Conservation (phyloP, 768 basidiomycete genomes). For the Phanerochaete carnosa region DNA sequence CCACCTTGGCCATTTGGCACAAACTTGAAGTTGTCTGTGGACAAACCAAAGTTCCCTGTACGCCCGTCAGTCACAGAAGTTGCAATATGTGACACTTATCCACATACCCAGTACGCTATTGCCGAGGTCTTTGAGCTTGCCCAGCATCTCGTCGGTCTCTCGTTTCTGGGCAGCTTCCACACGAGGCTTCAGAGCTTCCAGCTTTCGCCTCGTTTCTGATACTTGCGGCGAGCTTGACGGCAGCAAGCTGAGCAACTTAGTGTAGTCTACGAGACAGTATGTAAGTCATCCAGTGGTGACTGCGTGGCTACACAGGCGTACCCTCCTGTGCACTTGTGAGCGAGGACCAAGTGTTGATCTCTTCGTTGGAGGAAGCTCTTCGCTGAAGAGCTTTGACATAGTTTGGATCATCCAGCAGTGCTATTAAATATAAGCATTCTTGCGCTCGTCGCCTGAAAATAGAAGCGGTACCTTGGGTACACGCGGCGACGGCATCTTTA, state of each 20-base stretch:
- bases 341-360: conserved; percentile 78
- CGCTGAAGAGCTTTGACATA: conserved; percentile 89
- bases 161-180: conserved; percentile 74
- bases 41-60: conserved; percentile 87
- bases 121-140: conserved; percentile 88
- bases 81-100: background rate
- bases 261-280: conserved; percentile 61
- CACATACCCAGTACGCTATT: conserved; percentile 80
- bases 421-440: conserved; percentile 34
- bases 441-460: background rate
- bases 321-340: conserved; percentile 84
- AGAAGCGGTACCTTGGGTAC: conserved; percentile 58
- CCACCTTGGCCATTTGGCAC: conserved; percentile 93
- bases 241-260: conserved; percentile 59
- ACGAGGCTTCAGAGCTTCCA: conserved; percentile 60
- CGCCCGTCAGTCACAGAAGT: background rate
- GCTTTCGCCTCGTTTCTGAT: conserved; percentile 43
- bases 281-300: background rate
- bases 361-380: conserved; percentile 83
- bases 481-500: conserved; percentile 76
- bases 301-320: conserved; percentile 22
- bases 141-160: conserved; percentile 90
- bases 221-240: conserved; percentile 51
- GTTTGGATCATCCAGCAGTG: conserved; percentile 78
- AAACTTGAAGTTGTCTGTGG: conserved; percentile 97